A percentile compares a stretch with the other conserved stretches of the same genome.
Conservation (phyloP, 441 rosid species). For the Erodium chrysanthum region DNA sequence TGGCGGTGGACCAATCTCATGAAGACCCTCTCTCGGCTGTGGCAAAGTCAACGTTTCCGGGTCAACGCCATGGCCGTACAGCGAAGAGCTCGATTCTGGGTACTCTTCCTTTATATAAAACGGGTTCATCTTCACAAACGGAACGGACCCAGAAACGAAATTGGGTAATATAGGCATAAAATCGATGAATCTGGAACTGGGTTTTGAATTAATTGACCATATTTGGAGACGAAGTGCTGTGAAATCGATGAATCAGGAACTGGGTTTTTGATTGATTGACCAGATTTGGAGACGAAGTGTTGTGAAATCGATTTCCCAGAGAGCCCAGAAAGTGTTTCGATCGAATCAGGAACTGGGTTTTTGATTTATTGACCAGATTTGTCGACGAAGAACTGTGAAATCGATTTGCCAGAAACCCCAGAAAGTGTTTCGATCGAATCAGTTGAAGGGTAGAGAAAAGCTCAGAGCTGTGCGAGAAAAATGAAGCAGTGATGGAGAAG, state of each 20-base stretch:
- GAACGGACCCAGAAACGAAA: background rate
- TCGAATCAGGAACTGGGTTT: background rate
- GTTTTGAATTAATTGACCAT: background rate
- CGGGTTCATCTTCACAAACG: slow-evolving; percentile 29
- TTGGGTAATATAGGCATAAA: background rate
- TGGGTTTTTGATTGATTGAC: background rate
- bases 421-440: background rate
- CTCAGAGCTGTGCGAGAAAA: background rate
- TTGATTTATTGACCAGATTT: background rate
- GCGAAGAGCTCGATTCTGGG: slow-evolving; percentile 23
- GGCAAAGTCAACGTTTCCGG: slow-evolving; percentile 26
- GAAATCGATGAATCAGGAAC: background rate
- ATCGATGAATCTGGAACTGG: background rate
- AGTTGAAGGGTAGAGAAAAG: background rate
- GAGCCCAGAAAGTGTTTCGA: background rate
- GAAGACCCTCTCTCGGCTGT: slow-evolving; percentile 67
- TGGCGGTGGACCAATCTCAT: slow-evolving; percentile 67
- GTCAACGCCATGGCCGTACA: slow-evolving; percentile 8
- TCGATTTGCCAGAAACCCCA: background rate
- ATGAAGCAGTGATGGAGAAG: background rate
- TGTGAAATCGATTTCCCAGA: background rate
- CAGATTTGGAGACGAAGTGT: too few relatives aligned
- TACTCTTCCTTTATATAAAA: slow-evolving; percentile 34
- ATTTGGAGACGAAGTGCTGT: too few relatives aligned
- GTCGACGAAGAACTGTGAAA: too few relatives aligned